Evolutionary conservation across 176 grass and related monocot species (phyloP).

Genomic region (Carex kokanica): DNA sequence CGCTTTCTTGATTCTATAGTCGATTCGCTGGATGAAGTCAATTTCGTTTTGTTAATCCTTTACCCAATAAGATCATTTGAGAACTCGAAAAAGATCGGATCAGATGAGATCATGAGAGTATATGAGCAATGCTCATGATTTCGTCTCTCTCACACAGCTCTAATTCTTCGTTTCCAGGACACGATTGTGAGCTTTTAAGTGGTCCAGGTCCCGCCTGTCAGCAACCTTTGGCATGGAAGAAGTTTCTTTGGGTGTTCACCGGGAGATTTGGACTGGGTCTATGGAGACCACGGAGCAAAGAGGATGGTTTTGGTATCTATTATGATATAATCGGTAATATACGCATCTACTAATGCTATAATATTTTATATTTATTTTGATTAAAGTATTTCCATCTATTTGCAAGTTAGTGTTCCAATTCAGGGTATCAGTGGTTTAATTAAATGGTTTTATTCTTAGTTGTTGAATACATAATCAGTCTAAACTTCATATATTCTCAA

Average conservation of each 20-base stretch:
- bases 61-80: too few species aligned
- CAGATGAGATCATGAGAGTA: too few species aligned
- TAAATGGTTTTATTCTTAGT: background rate
- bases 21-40: too few species aligned
- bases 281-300: background rate
- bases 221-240: background rate
- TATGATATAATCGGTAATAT: background rate
- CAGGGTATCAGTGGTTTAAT: background rate
- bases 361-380: background rate
- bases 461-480: background rate
- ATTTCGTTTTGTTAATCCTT: too few species aligned
- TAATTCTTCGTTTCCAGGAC: background rate
- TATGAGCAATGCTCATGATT: background rate
- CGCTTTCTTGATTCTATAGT: too few species aligned
- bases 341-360: background rate
- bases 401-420: background rate
- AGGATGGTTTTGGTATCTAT: too few species aligned
- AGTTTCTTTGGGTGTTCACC: background rate
- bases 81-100: too few species aligned
- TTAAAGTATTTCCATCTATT: background rate
- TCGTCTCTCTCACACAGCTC: background rate
- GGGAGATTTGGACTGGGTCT: too few species aligned
- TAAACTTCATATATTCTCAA: background rate
- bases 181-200: background rate
- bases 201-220: background rate